Evolutionary conservation across 2,329 filamentous ascomycete species (phyloP), one percentile per base, ranked within the genome.

Genomic region (Talaromyces sp.): DNA sequence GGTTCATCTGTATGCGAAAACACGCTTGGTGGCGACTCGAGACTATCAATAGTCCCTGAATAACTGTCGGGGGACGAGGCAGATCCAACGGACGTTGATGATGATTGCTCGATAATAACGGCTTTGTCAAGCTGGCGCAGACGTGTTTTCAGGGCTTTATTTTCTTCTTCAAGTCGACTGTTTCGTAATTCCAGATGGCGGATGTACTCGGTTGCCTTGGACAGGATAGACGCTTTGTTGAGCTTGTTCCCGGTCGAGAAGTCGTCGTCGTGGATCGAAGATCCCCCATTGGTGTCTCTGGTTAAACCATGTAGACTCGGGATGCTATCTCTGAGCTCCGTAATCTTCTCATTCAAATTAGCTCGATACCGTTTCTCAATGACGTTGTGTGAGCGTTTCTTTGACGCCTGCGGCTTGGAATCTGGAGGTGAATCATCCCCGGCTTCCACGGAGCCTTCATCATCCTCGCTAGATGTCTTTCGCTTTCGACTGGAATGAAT

Each of bases 331-430:
- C 93, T 86, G 67, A 98, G 82, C 65, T 93, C 93, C 54, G 93
- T 90, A 72, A 98, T 98, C 81, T 98, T 98, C 75, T 97, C 94
- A 74, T 98, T 98, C 65, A 98, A 84, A 73, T 98, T 98, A 62
- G 92, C 97, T 72, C 94, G 89, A 77, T 98, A 98, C 69, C 94
- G 84, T 83, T 97, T 98, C 80, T 98, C 94, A 68, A 98, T 97
- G 85, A 98, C 95, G 78, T 97, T 98, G 79, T 98, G 94, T 2
- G 94, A 93, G 37, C 93, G 96, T 84, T 97, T 97, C 83, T 97
- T 97, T 73, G 82, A 72, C 84, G 88, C 70, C 82, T 85, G 69
- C 84, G 87, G 82, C 13, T 89, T 78, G 35, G 66, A 43, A 45
- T 72, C 71, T 2, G 71, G 68, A 5, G 67, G 60, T 7, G 86